These are phyloP conservation scores for Erodium trifolium DNA, from an alignment of 441 rosid species.

Conservation along the genomic window DNA sequence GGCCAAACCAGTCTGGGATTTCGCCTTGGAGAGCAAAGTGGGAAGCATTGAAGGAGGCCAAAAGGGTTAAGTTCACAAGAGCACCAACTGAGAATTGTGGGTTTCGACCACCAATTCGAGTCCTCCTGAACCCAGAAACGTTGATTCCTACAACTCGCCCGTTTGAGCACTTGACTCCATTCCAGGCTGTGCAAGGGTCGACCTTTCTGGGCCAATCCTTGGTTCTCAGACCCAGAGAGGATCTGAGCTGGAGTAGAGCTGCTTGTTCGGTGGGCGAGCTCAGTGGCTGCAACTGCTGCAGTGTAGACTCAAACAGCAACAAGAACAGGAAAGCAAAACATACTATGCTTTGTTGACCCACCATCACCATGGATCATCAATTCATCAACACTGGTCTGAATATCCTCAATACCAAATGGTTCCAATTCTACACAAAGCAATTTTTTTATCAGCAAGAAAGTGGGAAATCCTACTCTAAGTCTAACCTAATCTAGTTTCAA, in stretches of 20 bases:
- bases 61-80: slow-evolving; percentile 49
- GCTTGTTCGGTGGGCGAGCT: slow-evolving; percentile 37
- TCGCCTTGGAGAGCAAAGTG: slow-evolving; percentile 62
- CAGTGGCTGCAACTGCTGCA: slow-evolving; percentile 9
- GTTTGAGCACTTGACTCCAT: slow-evolving; percentile 48
- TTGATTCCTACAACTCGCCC: slow-evolving; percentile 59
- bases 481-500: too few relatives aligned
- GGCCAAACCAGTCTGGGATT: slow-evolving; percentile 76
- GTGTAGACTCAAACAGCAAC: slow-evolving; percentile 34
- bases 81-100: slow-evolving; percentile 66
- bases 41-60: slow-evolving; percentile 76
- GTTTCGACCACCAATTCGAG: slow-evolving; percentile 55
- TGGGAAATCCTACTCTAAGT: too few relatives aligned
- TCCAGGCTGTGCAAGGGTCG: slow-evolving; percentile 71
- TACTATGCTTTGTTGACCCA: slow-evolving; percentile 12
- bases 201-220: slow-evolving; percentile 80
- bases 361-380: slow-evolving; percentile 21
- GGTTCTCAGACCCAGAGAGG: slow-evolving; percentile 72
- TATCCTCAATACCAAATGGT: not conserved
- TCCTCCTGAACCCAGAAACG: slow-evolving; percentile 77
- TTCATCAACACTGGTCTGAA: not conserved
- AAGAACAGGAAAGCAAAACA: slow-evolving; percentile 18
- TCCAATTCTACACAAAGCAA: not conserved
- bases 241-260: slow-evolving; percentile 69
- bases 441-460: too few relatives aligned